Base-by-base conservation (phyloP, 306 rosid genomes). In the Prunus davidiana region DNA sequence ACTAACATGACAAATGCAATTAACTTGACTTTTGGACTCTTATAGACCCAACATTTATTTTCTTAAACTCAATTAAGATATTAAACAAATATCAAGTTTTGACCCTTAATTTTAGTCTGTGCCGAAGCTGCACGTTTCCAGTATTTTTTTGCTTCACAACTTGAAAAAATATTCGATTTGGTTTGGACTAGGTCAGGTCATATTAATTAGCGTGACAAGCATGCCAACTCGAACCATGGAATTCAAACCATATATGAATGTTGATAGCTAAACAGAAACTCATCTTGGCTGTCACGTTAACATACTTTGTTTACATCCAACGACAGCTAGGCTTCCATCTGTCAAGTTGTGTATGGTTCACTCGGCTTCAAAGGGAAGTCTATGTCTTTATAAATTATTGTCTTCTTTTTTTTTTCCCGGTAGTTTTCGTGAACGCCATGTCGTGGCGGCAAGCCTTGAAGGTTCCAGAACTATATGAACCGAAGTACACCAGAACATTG, bases 71-170 rank as follows among this genome's bases (percentile, higher is more conserved):
- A 58, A 56, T 58, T 22, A 22, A 22, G 8, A 58, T 15, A 62
- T 10, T 4, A 11, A 5, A 12, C 1, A 56, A 28, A 28, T 62
- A 11, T 62, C 12, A 22, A 71, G 75, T 1, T 61, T 72, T 32
- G 76, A 72, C 65, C 34, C 3, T 12, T 55, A 71, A 72, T 72
- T 72, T 34, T 47, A 34, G 52, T 34, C 13, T 57, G 22, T 16
- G 11, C 4, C 61, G 46, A 16, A 49, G 8, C 52, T 18, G 52
- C 43, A 25, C 73, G 60, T 49, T 69, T 43, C 19, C 71, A 67
- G n/a, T 34, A 6, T 27, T 3, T 25, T 68, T 68, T 28, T 2
- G 27, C 28, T 20, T 50, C 4, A 30, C 64, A 27, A 12, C n/a
- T 62, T 28, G 10, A 0, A 3, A 62, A 60, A 60, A 56, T n/a